A percentile compares a stretch with the other conserved stretches of the same genome.
Evolutionary conservation across 179 eudicot species (phyloP).

Genomic region (Carnegiea gigantea): DNA sequence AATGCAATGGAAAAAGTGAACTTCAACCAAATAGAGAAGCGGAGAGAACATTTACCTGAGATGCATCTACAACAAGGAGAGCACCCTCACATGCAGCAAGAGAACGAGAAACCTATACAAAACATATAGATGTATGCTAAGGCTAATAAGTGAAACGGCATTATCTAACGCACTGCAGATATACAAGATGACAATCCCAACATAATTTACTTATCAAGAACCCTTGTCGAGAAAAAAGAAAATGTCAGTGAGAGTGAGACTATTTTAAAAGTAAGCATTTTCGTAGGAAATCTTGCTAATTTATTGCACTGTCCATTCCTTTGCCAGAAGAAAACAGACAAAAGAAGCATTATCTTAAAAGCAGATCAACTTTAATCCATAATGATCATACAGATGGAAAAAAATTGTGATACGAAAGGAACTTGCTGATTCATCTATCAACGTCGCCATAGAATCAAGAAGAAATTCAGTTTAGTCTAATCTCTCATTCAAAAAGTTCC

Average conservation of each 20-base stretch:
- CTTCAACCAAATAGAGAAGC: not conserved
- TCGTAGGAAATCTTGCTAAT: not conserved
- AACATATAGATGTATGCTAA: not conserved
- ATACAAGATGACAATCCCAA: not conserved
- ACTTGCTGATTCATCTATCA: no score
- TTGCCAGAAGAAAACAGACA: not conserved
- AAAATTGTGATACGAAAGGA: no score
- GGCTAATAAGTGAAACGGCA: not conserved
- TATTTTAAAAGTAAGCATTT: no score
- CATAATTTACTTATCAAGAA: not conserved
- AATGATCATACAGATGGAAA: no score
- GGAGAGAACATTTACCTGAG: constrained; percentile 57
- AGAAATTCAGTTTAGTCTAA: no score
- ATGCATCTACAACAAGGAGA: constrained; percentile 92
- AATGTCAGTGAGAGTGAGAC: not conserved
- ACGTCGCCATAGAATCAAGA: no score
- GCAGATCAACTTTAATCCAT: no score
- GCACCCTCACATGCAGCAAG: constrained; percentile 99
- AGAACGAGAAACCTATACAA: constrained; percentile 86
- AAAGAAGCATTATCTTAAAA: no score
- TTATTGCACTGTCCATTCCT: not conserved
- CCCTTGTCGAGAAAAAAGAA: no score
- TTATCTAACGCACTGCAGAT: not conserved
- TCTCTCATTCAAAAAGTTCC: no score
- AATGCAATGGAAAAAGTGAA: not conserved